Evolutionary conservation across 2,329 filamentous ascomycete genomes (phyloP).

Genomic region (Fusarium camptoceras): DNA sequence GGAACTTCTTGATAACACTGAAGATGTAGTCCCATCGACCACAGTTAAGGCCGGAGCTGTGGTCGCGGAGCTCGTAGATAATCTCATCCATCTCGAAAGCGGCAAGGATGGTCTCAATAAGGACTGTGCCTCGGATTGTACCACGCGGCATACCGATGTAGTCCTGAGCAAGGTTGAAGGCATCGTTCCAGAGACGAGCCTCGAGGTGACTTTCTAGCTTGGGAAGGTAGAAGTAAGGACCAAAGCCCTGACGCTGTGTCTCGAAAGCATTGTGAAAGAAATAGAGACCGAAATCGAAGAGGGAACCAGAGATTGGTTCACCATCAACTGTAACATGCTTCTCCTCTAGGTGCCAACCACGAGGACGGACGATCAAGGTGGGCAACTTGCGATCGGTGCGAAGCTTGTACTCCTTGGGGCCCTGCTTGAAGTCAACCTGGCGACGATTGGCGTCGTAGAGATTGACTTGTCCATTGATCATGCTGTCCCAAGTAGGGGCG

Average conservation of each 20-base stretch:
- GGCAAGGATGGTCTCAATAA: conserved; percentile 97
- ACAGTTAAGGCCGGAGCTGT: conserved; percentile 96
- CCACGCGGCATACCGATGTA: conserved; percentile 89
- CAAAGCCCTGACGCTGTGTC: conserved; percentile 83
- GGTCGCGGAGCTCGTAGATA: conserved; percentile 98
- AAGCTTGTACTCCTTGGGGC: conserved; percentile 96
- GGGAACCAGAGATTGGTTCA: conserved; percentile 88
- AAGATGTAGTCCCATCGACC: conserved; percentile 99
- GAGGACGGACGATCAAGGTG: conserved; percentile 92
- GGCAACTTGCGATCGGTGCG: conserved; percentile 87
- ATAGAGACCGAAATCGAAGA: conserved; percentile 98
- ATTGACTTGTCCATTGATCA: conserved; percentile 98
- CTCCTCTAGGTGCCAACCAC: conserved; percentile 98
- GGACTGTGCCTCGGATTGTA: conserved; percentile 92
- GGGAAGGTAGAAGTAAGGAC: conserved; percentile 97
- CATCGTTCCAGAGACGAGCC: conserved; percentile 97
- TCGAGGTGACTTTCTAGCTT: conserved; percentile 99
- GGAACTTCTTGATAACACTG: conserved; percentile 99
- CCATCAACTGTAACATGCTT: conserved; percentile 97
- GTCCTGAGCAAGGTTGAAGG: conserved; percentile 95
- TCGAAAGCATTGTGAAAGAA: conserved; percentile 98
- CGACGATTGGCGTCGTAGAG: conserved; percentile 94
- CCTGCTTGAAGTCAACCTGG: conserved; percentile 96
- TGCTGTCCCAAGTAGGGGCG: conserved; percentile 98
- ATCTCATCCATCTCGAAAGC: conserved; percentile 99